Conservation (phyloP, 2,329 filamentous ascomycete species). For the Chaetomiaceae sp. region DNA sequence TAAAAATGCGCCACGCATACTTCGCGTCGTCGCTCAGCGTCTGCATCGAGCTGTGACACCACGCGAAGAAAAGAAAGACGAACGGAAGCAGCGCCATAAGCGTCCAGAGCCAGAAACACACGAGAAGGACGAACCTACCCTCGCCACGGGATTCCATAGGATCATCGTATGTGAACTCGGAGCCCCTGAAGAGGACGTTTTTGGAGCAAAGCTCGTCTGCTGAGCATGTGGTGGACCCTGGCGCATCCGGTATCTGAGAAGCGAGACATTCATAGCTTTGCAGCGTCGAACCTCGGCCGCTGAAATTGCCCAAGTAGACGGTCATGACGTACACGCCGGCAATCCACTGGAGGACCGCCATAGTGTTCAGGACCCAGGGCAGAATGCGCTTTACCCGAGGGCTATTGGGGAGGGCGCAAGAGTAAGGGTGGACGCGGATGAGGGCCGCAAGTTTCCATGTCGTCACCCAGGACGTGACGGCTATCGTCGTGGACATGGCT, state of each 20-base stretch:
- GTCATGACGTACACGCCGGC: not conserved
- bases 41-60: not conserved
- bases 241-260: not conserved
- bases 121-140: not conserved
- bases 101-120: not conserved
- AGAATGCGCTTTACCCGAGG: not conserved
- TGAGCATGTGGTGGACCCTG: not conserved
- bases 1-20: not conserved
- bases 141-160: not conserved
- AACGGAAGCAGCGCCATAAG: not conserved
- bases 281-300: not conserved
- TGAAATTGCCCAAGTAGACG: not conserved
- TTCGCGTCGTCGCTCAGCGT: not conserved
- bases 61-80: not conserved
- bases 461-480: not conserved
- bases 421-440: not conserved
- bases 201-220: not conserved
- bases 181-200: not conserved
- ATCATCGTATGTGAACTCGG: not conserved
- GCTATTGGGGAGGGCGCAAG: not conserved
- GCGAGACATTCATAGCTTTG: not conserved
- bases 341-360: not conserved
- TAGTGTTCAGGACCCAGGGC: not conserved
- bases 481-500: not conserved
- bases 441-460: not conserved